These are phyloP conservation scores for Symbiodinium pilosum DNA, from an alignment of 73 alveolate genomes.

Conservation along the genomic window DNA sequence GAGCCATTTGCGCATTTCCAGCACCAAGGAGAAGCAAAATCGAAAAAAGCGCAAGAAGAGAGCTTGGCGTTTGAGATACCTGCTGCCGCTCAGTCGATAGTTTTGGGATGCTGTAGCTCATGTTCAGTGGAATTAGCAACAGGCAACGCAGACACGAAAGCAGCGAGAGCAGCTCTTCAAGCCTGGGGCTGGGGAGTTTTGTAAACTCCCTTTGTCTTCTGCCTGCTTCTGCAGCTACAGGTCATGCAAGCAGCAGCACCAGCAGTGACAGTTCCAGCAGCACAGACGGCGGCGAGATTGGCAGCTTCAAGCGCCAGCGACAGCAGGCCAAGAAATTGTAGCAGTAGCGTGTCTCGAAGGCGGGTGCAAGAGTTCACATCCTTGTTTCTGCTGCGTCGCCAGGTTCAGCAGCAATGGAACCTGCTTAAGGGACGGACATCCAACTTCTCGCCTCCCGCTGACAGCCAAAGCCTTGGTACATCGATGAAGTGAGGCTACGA, in stretches of 20 bases:
- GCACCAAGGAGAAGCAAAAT: constrained; percentile 62
- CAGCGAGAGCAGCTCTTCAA: background rate
- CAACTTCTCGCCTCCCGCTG: constrained; percentile 59
- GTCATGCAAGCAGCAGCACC: constrained; percentile 53
- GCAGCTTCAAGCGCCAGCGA: constrained; percentile 94
- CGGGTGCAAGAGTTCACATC: background rate
- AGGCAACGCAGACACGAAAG: background rate
- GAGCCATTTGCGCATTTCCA: background rate
- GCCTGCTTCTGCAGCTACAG: background rate
- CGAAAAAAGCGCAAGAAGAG: constrained; percentile 91
- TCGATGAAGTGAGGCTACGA: too few relatives aligned
- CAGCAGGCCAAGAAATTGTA: constrained; percentile 36
- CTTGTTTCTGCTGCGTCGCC: background rate
- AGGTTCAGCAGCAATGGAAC: constrained; percentile 94
- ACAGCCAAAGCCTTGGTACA: background rate
- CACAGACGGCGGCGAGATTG: constrained; percentile 84
- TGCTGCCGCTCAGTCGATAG: constrained; percentile 18
- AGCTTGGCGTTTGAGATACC: constrained; percentile 60
- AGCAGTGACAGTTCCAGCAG: constrained; percentile 93
- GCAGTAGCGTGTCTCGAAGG: background rate
- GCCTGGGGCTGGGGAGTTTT: background rate
- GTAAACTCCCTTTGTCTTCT: background rate
- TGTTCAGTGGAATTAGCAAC: background rate
- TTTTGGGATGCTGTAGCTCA: too few relatives aligned
- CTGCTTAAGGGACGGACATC: constrained; percentile 34